phyloP scores from a whole-genome alignment of 2,329 filamentous ascomycete genomes.

The Ceratocystis cacaofunesta region DNA sequence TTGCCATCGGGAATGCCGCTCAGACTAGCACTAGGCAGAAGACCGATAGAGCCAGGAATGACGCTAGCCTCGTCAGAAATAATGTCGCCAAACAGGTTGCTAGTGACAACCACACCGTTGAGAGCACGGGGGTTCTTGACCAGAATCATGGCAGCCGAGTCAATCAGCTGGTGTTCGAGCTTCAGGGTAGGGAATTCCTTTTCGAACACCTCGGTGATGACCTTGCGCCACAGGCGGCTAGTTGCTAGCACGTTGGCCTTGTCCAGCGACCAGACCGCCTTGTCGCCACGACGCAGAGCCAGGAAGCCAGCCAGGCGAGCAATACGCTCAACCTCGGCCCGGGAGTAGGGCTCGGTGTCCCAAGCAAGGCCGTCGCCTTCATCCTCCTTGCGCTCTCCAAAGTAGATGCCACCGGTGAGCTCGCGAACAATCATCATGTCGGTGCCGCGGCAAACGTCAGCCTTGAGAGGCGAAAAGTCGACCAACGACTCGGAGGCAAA shows the following conservation, averaged over 20 bases:
- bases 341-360: constrained; percentile 79
- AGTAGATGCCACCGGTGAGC: constrained; percentile 87
- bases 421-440: constrained; percentile 91
- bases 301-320: constrained; percentile 68
- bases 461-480: constrained; percentile 73
- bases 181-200: constrained; percentile 80
- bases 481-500: constrained; percentile 81
- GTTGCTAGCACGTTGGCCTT: constrained; percentile 96
- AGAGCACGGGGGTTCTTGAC: constrained; percentile 79
- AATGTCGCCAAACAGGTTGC: constrained; percentile 92
- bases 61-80: constrained; percentile 90
- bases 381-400: constrained; percentile 72
- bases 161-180: constrained; percentile 80
- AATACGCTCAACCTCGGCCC: constrained; percentile 75
- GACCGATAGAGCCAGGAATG: constrained; percentile 77
- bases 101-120: constrained; percentile 83
- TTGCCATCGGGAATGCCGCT: constrained; percentile 76
- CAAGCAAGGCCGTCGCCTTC: constrained; percentile 59
- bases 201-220: constrained; percentile 68
- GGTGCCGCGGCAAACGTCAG: constrained; percentile 67
- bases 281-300: constrained; percentile 57
- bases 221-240: constrained; percentile 75
- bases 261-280: constrained; percentile 67
- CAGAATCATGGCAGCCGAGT: constrained; percentile 95
- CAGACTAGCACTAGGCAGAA: constrained; percentile 77